Conservation (phyloP, 768 basidiomycete genomes). For the Leucosporidium scottii region DNA sequence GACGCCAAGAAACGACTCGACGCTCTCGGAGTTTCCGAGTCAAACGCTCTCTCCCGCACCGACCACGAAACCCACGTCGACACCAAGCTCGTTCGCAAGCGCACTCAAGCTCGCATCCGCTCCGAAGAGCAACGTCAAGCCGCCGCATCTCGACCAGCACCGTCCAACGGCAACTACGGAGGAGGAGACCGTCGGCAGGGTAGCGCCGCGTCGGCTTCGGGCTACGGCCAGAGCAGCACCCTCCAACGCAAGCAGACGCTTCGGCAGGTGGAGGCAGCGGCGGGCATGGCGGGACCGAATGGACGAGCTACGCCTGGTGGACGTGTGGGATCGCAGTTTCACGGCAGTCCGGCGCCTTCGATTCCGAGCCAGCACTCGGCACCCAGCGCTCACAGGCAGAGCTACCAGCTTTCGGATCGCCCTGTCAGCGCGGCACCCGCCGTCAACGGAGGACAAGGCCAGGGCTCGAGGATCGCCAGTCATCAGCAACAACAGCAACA, state of each 20-base stretch:
- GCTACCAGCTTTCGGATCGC: neutral
- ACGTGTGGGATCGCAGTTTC: neutral
- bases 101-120: slow-evolving; percentile 56
- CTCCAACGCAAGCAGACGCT: slow-evolving; percentile 28
- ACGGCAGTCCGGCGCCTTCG: neutral
- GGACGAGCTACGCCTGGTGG: neutral
- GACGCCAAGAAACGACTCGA: slow-evolving; percentile 70
- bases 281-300: slow-evolving; percentile 12
- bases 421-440: no score
- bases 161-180: neutral
- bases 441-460: no score
- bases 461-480: neutral
- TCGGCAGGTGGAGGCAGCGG: slow-evolving; percentile 33
- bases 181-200: neutral
- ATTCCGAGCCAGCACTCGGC: neutral
- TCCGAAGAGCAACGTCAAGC: slow-evolving; percentile 23
- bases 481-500: neutral
- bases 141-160: slow-evolving; percentile 9
- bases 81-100: slow-evolving; percentile 68
- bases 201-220: neutral
- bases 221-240: slow-evolving; percentile 6
- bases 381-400: neutral
- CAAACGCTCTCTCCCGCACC: slow-evolving; percentile 57
- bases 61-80: slow-evolving; percentile 78
- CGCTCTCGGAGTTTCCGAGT: slow-evolving; percentile 60